A percentile compares a stretch with the other conserved stretches of the same genome.
Conservation (phyloP, 352 stramenopile genomes). For the Pythium dissotocum region DNA sequence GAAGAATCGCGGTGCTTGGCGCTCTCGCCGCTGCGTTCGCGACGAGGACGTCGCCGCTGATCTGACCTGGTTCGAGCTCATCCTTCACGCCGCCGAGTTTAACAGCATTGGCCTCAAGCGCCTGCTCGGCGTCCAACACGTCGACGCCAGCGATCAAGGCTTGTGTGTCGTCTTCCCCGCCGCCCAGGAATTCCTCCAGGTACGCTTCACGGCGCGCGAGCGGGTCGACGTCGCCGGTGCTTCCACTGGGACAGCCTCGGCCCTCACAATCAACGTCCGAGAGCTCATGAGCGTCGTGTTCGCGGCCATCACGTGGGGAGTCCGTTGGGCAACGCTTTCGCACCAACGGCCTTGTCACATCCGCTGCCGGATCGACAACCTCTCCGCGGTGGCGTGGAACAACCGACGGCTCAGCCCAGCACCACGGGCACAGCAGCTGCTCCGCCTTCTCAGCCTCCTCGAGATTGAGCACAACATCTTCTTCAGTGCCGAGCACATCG, state of each 20-base stretch:
- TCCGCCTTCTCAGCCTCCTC: not conserved
- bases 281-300: constrained; percentile 4
- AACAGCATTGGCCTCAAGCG: not conserved
- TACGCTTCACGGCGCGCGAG: not conserved
- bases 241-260: not conserved
- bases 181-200: not conserved
- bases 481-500: not conserved
- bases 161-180: not conserved
- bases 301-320: not conserved
- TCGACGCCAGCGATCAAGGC: not conserved
- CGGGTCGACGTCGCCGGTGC: not conserved
- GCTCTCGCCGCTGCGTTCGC: not conserved
- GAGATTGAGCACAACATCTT: not conserved
- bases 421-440: not conserved
- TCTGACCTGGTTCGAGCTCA: constrained; percentile 2
- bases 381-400: not conserved
- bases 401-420: not conserved
- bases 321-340: not conserved
- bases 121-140: not conserved
- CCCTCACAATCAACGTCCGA: constrained; percentile 1
- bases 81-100: not conserved
- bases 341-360: not conserved
- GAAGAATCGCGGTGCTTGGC: not conserved
- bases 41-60: not conserved
- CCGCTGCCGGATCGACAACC: not conserved